Percentiles rank a stretch among this genome's conserved stretches.
Conservation (phyloP, 1,284 basidiomycete genomes). For the Sanguinoderma infundibulare region DNA sequence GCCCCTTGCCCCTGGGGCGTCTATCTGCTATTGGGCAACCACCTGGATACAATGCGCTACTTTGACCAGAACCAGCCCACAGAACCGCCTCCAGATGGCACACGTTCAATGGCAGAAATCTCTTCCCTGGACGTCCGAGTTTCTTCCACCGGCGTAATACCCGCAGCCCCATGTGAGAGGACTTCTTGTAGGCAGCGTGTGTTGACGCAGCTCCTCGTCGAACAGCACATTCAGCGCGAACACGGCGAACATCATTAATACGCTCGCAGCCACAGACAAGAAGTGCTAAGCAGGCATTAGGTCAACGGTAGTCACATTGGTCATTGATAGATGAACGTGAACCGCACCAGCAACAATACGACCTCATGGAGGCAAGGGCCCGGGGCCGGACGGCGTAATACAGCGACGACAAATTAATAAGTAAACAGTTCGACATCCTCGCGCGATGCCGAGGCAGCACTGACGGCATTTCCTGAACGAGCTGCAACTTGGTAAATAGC, state of each 20-base stretch:
- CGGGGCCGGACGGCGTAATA: too few relatives aligned
- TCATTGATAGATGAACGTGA: too few relatives aligned
- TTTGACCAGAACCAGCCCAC: neutral
- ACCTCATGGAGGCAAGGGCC: too few relatives aligned
- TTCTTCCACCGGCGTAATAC: neutral
- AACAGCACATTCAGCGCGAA: neutral
- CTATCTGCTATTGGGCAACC: slow-evolving; percentile 15
- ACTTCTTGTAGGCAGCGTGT: neutral
- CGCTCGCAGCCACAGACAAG: neutral
- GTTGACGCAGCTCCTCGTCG: neutral
- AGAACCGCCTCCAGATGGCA: neutral
- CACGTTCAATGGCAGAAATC: neutral
- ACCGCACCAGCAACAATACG: too few relatives aligned
- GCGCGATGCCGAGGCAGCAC: too few relatives aligned
- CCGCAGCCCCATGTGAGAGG: neutral
- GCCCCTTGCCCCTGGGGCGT: slow-evolving; percentile 12
- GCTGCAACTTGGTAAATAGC: neutral
- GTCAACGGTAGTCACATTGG: too few relatives aligned
- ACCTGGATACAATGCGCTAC: neutral
- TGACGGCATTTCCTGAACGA: neutral
- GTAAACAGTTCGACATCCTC: too few relatives aligned
- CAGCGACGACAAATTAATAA: too few relatives aligned
- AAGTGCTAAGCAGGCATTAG: too few relatives aligned
- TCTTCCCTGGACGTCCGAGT: neutral
- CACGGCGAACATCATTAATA: neutral